These are phyloP conservation scores for Eucalyptus coolabah DNA, from an alignment of 345 rosid genomes.

Conservation along the genomic window DNA sequence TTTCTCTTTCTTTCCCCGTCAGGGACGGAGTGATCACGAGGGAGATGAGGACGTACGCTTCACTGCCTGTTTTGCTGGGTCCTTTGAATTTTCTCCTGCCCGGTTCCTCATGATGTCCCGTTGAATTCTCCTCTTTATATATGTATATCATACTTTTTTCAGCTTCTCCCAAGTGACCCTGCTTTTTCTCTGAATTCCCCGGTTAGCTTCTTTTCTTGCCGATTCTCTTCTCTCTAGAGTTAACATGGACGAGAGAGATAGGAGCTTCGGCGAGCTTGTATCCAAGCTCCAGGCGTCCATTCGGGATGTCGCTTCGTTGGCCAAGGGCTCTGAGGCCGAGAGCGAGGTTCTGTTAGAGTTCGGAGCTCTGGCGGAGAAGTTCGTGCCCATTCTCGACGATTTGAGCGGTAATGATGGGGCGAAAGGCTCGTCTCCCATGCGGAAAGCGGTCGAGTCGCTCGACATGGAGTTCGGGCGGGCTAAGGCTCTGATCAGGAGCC, in stretches of 20 bases:
- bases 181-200: not conserved
- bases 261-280: conserved; percentile 21
- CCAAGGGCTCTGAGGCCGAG: conserved; percentile 16
- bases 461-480: conserved; percentile 28
- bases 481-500: conserved; percentile 12
- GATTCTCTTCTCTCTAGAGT: not conserved
- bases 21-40: not conserved
- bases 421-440: conserved; percentile 24
- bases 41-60: not conserved
- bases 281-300: conserved; percentile 13
- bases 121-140: not conserved
- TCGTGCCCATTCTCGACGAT: conserved; percentile 21
- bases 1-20: not conserved
- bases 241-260: not conserved
- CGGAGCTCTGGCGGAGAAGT: conserved; percentile 27
- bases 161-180: not conserved
- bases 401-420: conserved; percentile 5
- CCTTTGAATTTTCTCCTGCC: not conserved
- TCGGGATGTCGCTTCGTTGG: conserved; percentile 18
- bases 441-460: conserved; percentile 30
- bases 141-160: not conserved
- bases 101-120: not conserved
- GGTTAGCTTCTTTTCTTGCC: not conserved
- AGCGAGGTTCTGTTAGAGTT: conserved; percentile 22
- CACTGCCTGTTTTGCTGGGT: not conserved